These are phyloP conservation scores for Stagonosporopsis tanaceti DNA, from an alignment of 2,329 filamentous ascomycete genomes.

Conservation along the genomic window DNA sequence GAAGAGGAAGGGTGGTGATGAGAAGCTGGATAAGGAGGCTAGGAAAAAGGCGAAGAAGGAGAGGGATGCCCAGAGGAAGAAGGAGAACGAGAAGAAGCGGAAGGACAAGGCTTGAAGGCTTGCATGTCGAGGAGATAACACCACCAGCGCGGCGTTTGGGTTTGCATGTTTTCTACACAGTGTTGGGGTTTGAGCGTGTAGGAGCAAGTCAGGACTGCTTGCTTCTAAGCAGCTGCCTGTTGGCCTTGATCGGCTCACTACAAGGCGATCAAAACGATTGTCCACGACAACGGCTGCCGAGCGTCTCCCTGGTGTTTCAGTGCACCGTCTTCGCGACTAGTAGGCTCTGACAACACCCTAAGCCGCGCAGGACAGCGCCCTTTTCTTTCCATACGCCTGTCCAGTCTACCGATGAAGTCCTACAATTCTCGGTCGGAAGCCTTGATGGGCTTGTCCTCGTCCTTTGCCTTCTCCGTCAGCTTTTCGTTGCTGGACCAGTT, in stretches of 20 bases:
- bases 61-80: constrained; percentile 56
- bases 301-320: not conserved
- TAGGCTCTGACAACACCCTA: not conserved
- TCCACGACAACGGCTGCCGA: not conserved
- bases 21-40: constrained; percentile 56
- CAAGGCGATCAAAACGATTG: not conserved
- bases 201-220: not conserved
- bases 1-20: constrained; percentile 59
- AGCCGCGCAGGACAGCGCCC: not conserved
- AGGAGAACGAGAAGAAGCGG: constrained; percentile 45
- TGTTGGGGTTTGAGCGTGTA: not conserved
- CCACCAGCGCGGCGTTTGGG: constrained; percentile 19
- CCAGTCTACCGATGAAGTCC: constrained; percentile 21
- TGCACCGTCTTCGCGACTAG: not conserved
- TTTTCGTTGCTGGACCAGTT: constrained; percentile 78
- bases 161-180: not conserved
- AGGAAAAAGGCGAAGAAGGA: constrained; percentile 63
- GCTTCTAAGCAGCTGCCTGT: not conserved
- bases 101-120: constrained; percentile 23
- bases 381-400: not conserved
- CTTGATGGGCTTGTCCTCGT: constrained; percentile 66
- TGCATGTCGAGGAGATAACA: constrained; percentile 4
- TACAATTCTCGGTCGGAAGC: constrained; percentile 80
- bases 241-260: not conserved
- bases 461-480: constrained; percentile 35